Percentiles rank a stretch among this genome's conserved stretches.
Conservation (phyloP, 768 basidiomycete species). For the Agaricus sinodeliciosus region DNA sequence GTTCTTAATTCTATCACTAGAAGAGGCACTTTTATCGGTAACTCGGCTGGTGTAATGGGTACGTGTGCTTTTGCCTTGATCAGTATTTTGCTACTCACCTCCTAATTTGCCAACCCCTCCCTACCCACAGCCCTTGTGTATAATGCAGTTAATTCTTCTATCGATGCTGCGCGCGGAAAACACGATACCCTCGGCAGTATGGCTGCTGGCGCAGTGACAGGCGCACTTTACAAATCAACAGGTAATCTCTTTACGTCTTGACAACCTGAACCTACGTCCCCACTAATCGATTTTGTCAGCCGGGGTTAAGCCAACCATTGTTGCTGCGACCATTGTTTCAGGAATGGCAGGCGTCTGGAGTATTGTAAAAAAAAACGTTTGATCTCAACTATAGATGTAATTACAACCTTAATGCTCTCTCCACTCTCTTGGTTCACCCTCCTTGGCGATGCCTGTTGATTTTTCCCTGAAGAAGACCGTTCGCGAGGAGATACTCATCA, state of each 20-base stretch:
- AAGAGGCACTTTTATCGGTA: conserved; percentile 96
- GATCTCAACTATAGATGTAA: conserved; percentile 40
- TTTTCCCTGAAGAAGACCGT: conserved; percentile 30
- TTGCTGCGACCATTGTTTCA: conserved; percentile 85
- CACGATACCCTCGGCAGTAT: conserved; percentile 92
- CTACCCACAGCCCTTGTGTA: conserved; percentile 80
- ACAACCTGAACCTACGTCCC: conserved; percentile 30
- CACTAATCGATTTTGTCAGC: conserved; percentile 48
- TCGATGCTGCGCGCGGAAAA: conserved; percentile 82
- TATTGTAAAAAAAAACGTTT: conserved; percentile 86
- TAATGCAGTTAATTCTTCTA: conserved; percentile 92
- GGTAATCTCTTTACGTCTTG: conserved; percentile 51
- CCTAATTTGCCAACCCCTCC: conserved; percentile 18
- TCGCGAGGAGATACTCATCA: conserved; percentile 20
- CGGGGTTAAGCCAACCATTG: conserved; percentile 84
- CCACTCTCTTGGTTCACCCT: conserved; percentile 35
- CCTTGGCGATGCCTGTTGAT: conserved; percentile 35
- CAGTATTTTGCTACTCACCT: conserved; percentile 15
- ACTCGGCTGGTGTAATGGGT: conserved; percentile 98
- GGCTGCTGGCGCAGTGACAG: conserved; percentile 86
- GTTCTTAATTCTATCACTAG: conserved; percentile 94
- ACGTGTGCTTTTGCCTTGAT: conserved; percentile 32
- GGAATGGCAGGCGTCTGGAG: conserved; percentile 92
- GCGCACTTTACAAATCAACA: conserved; percentile 89
- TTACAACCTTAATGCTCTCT: conserved; percentile 44